These are phyloP conservation scores for Claviceps sp. DNA, from an alignment of 2,329 filamentous ascomycete species.

Conservation along the genomic window DNA sequence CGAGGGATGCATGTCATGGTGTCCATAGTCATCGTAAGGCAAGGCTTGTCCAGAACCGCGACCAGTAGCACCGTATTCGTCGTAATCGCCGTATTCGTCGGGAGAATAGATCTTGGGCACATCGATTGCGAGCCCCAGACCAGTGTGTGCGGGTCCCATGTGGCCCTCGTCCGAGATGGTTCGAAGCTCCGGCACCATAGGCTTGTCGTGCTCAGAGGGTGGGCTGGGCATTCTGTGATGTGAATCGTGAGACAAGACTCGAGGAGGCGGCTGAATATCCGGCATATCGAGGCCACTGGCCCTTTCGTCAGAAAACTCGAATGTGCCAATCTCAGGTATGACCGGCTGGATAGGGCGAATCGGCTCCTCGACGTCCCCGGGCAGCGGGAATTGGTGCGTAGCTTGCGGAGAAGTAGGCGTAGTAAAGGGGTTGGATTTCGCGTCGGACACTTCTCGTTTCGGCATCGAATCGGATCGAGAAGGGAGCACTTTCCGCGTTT, in stretches of 20 bases:
- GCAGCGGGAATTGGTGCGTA: conserved; percentile 10
- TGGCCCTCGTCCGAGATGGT: conserved; percentile 6
- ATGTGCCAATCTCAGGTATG: conserved; percentile 25
- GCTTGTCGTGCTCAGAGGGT: conserved; percentile 6
- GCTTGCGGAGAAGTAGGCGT: conserved; percentile 20
- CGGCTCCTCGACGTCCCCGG: conserved; percentile 13
- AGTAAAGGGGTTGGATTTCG: conserved; percentile 22
- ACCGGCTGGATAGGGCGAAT: conserved; percentile 20
- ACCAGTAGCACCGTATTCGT: conserved; percentile 5
- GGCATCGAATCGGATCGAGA: conserved; percentile 30
- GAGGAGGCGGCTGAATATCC: conserved; percentile 16
- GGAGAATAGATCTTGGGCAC: conserved; percentile 18
- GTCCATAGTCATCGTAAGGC: conserved; percentile 7
- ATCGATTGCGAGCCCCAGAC: conserved; percentile 23
- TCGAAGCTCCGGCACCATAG: conserved; percentile 7
- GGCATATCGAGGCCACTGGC: conserved; percentile 12
- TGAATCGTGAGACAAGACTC: conserved; percentile 16
- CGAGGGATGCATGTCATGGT: conserved; percentile 17
- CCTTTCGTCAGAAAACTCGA: conserved; percentile 17
- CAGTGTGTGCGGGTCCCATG: conserved; percentile 13
- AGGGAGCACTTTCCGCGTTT: conserved; percentile 16
- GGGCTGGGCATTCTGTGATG: conserved; percentile 12
- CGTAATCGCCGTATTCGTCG: conserved; percentile 1
- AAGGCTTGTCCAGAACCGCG: conserved; percentile 3
- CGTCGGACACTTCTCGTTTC: conserved; percentile 21